Evolutionary conservation across 768 basidiomycete genomes (phyloP).

Genomic region (Tephrocybe sp.): DNA sequence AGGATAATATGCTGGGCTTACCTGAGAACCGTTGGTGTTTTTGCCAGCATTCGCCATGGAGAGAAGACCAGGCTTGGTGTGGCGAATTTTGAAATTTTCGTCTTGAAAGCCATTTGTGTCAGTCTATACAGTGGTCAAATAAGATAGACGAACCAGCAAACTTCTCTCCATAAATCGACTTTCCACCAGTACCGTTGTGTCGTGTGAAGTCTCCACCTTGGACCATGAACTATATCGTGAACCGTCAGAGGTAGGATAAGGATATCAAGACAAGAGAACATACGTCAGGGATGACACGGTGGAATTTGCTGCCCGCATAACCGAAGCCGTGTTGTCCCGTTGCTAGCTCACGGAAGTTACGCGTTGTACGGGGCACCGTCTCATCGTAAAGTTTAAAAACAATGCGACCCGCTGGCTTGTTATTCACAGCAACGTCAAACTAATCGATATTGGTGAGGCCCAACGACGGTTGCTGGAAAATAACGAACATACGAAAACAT

Average conservation of each 20-base stretch:
- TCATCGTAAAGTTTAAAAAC: slow-evolving; percentile 84
- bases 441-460: slow-evolving; percentile 19
- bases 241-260: neutral
- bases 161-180: slow-evolving; percentile 81
- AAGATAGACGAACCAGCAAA: slow-evolving; percentile 65
- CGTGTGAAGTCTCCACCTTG: slow-evolving; percentile 25
- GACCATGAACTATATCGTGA: slow-evolving; percentile 63
- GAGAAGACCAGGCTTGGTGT: slow-evolving; percentile 62
- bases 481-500: slow-evolving; percentile 33
- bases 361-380: slow-evolving; percentile 75
- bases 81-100: slow-evolving; percentile 68
- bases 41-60: slow-evolving; percentile 89
- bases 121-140: neutral
- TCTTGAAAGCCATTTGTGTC: slow-evolving; percentile 32
- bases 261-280: too few relatives aligned
- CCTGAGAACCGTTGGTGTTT: slow-evolving; percentile 80
- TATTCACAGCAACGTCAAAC: slow-evolving; percentile 68
- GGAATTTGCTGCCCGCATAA: slow-evolving; percentile 68
- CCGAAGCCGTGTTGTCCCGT: slow-evolving; percentile 67
- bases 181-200: slow-evolving; percentile 76
- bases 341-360: slow-evolving; percentile 80
- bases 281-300: slow-evolving; percentile 69
- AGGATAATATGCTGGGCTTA: slow-evolving; percentile 21
- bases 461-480: neutral
- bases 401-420: slow-evolving; percentile 62